Percentiles rank a stretch among this genome's conserved stretches.
These are phyloP conservation scores for Rhizophora mangle DNA, from an alignment of 345 rosid species.

Conservation along the genomic window DNA sequence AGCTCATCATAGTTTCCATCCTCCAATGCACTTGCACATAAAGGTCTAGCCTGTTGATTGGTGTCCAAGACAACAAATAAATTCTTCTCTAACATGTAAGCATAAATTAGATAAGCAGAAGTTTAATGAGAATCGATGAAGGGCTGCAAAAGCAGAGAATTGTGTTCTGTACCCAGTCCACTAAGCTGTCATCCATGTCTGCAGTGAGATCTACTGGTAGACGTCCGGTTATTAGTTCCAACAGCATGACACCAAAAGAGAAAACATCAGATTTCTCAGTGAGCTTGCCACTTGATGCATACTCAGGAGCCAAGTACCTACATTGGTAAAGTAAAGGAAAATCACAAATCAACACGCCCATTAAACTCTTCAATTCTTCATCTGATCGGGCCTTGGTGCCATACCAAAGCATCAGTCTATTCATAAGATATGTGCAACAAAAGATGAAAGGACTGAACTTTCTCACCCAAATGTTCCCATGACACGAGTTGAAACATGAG, in stretches of 20 bases:
- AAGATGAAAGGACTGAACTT: background rate
- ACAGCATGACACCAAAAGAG: slow-evolving; percentile 80
- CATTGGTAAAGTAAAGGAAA: background rate
- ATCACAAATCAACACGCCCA: background rate
- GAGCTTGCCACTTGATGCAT: slow-evolving; percentile 84
- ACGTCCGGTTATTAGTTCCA: slow-evolving; percentile 80
- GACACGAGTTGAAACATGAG: slow-evolving; percentile 90
- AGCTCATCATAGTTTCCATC: slow-evolving; percentile 48
- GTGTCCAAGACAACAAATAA: slow-evolving; percentile 8
- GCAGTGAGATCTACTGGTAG: slow-evolving; percentile 54
- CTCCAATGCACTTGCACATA: slow-evolving; percentile 46
- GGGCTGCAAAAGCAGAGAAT: background rate
- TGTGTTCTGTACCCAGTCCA: slow-evolving; percentile 65
- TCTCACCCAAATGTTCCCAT: slow-evolving; percentile 95
- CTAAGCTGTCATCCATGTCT: slow-evolving; percentile 79
- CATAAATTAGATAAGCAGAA: background rate
- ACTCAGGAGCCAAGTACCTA: slow-evolving; percentile 94
- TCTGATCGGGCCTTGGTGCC: background rate
- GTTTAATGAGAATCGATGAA: background rate
- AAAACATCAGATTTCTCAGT: slow-evolving; percentile 91
- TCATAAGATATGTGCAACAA: too few relatives aligned
- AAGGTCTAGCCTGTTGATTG: slow-evolving; percentile 65
- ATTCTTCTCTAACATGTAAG: background rate
- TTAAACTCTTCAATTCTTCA: background rate
- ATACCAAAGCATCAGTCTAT: background rate